Evolutionary conservation across 1,284 basidiomycete genomes (phyloP).

Genomic region (Fomitiporia mediterranea): DNA sequence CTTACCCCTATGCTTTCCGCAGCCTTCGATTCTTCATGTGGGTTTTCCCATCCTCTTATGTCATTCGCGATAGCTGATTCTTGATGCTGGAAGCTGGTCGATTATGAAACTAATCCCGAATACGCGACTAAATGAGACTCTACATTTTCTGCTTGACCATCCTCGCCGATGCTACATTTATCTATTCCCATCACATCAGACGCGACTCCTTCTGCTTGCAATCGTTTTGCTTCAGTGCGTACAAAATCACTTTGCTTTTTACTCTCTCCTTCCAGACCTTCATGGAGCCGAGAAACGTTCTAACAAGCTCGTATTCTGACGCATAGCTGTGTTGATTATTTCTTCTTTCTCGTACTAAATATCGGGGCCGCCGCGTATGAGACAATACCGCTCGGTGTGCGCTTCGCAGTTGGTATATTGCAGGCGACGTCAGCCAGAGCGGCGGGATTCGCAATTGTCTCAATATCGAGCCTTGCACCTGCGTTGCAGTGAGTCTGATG

Average conservation of each 20-base stretch:
- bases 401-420: conserved; percentile 61
- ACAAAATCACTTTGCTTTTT: no score
- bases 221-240: conserved; percentile 66
- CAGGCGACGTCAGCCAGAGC: conserved; percentile 82
- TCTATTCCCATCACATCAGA: conserved; percentile 93
- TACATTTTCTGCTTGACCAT: conserved; percentile 94
- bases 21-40: conserved; percentile 22
- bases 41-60: background rate
- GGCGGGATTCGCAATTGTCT: conserved; percentile 80
- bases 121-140: conserved; percentile 67
- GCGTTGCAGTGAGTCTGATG: conserved; percentile 67
- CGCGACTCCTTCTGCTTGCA: conserved; percentile 82
- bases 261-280: background rate
- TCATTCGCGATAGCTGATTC: background rate
- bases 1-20: no score
- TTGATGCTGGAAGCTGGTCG: conserved; percentile 55
- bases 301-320: background rate
- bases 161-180: conserved; percentile 95
- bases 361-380: conserved; percentile 76
- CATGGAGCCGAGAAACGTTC: no score
- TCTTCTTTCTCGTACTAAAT: conserved; percentile 86
- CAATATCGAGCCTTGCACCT: conserved; percentile 70
- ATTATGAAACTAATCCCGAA: conserved; percentile 60
- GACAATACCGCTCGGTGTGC: conserved; percentile 62
- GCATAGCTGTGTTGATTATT: conserved; percentile 74